These are phyloP conservation scores for Colletotrichum filicis DNA, from an alignment of 2,329 filamentous ascomycete species.

Conservation along the genomic window DNA sequence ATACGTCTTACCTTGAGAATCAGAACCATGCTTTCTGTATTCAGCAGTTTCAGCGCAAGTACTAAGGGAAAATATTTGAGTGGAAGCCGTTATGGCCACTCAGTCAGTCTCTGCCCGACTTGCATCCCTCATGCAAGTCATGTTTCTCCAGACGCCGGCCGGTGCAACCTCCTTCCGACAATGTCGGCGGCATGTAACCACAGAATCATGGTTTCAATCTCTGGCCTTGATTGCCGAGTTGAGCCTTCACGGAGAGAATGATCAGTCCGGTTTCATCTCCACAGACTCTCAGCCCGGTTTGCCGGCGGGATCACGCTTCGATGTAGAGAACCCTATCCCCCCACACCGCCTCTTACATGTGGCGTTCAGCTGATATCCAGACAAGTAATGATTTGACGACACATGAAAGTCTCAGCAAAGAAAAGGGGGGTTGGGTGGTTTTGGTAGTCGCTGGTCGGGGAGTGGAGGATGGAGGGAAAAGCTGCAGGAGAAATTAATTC, in stretches of 20 bases:
- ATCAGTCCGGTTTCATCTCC: not conserved
- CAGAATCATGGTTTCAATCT: not conserved
- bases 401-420: not conserved
- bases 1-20: too few relatives aligned
- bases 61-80: fast-evolving
- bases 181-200: not conserved
- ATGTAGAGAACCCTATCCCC: not conserved
- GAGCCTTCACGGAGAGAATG: not conserved
- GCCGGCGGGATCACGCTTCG: not conserved
- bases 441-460: too few relatives aligned
- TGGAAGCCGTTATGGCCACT: not conserved
- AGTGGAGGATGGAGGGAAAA: not conserved
- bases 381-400: not conserved
- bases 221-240: not conserved
- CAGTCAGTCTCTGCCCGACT: not conserved
- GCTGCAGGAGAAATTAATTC: constrained; percentile 12
- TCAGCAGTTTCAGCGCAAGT: not conserved
- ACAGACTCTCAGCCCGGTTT: not conserved
- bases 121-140: not conserved
- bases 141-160: not conserved
- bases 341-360: not conserved
- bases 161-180: not conserved
- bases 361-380: not conserved
- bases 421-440: not conserved
- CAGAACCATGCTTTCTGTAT: too few relatives aligned